These are phyloP conservation scores for Trichosporon coremiiforme DNA, from an alignment of 1,284 basidiomycete genomes.

Conservation along the genomic window DNA sequence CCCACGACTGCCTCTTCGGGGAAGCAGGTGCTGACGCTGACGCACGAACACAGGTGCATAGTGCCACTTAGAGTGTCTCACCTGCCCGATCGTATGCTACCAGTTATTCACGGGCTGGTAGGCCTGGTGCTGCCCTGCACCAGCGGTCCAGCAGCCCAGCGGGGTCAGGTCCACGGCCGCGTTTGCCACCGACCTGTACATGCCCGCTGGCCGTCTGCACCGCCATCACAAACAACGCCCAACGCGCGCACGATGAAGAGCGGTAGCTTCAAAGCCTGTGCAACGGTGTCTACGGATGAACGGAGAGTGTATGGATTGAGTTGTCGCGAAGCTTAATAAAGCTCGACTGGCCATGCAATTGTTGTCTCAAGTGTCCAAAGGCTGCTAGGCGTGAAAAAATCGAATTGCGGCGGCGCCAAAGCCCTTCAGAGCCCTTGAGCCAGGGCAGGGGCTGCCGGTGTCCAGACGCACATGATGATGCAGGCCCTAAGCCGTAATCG, in stretches of 20 bases:
- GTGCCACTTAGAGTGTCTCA: neutral
- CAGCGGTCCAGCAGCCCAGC: neutral
- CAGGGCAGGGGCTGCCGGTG: too few relatives aligned
- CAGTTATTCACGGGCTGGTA: neutral
- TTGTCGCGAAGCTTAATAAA: neutral
- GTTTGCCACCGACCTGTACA: neutral
- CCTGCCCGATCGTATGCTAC: neutral
- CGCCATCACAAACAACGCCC: neutral
- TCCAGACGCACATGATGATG: neutral
- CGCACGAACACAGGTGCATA: too few relatives aligned
- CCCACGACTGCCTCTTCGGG: neutral
- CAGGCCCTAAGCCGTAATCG: neutral
- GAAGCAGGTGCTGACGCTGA: neutral
- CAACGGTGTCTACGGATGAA: neutral
- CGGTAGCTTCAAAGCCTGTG: too few relatives aligned
- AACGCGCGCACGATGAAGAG: neutral
- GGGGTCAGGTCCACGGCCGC: neutral
- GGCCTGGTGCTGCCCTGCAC: neutral
- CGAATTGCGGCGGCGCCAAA: neutral
- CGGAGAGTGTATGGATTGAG: neutral
- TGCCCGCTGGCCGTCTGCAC: neutral
- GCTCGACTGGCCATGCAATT: neutral
- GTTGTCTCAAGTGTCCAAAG: neutral
- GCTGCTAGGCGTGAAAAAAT: neutral
- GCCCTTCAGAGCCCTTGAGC: neutral